These are phyloP conservation scores for Amanita fuliginea DNA, from an alignment of 768 basidiomycete genomes.

Conservation along the genomic window DNA sequence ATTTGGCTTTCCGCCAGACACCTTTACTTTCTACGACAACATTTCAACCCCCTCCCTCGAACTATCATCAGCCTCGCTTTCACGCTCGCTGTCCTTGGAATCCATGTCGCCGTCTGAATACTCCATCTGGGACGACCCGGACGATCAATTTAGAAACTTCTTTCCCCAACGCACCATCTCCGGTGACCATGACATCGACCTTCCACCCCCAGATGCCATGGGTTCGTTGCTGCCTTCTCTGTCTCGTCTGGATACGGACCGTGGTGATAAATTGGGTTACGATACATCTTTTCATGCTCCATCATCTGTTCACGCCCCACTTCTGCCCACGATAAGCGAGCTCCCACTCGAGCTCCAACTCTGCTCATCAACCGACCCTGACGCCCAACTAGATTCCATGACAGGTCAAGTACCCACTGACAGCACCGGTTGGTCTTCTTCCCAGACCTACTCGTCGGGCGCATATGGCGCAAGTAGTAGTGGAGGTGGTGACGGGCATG, in stretches of 20 bases:
- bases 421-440: slow-evolving; percentile 14
- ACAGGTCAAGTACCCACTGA: slow-evolving; percentile 9
- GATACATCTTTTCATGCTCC: not conserved
- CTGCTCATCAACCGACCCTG: not conserved
- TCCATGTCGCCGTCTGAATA: slow-evolving; percentile 20
- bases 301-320: not conserved
- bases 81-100: slow-evolving; percentile 29
- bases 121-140: slow-evolving; percentile 14
- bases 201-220: not conserved
- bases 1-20: not conserved
- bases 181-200: not conserved
- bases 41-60: slow-evolving; percentile 21
- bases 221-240: not conserved
- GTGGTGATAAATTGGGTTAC: not conserved
- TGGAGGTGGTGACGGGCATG: slow-evolving; percentile 1
- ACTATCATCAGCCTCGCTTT: slow-evolving; percentile 24
- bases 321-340: not conserved
- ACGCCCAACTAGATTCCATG: not conserved
- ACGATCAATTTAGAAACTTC: slow-evolving; percentile 9
- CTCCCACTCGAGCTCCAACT: not conserved
- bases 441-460: not conserved
- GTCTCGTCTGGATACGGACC: not conserved
- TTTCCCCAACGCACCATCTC: not conserved
- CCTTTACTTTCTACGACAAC: slow-evolving; percentile 18
- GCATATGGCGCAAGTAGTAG: slow-evolving; percentile 4